Conservation (phyloP, 2,329 filamentous ascomycete genomes). For the Colletotrichum godetiae region DNA sequence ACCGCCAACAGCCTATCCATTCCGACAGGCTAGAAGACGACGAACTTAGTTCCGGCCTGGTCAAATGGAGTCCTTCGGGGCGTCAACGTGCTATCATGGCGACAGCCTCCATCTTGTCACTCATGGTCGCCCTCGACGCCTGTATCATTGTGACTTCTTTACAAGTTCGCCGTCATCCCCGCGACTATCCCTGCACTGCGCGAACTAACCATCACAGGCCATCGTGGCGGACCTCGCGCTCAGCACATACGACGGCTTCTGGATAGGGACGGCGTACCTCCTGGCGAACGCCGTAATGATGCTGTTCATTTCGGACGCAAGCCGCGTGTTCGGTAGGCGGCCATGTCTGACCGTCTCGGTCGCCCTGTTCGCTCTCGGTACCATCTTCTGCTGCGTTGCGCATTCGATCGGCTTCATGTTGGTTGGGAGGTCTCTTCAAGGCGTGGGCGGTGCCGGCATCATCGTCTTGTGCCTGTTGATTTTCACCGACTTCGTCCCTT, state of each 20-base stretch:
- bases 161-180: not conserved
- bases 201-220: constrained; percentile 23
- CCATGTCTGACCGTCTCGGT: constrained; percentile 45
- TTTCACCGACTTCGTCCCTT: constrained; percentile 53
- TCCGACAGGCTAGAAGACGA: not conserved
- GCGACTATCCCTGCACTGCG: not conserved
- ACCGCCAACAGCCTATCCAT: not conserved
- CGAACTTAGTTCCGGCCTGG: not conserved
- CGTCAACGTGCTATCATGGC: not conserved
- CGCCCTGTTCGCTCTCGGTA: constrained; percentile 55
- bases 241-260: constrained; percentile 40
- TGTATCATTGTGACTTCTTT: constrained; percentile 18
- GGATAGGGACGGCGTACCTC: constrained; percentile 42
- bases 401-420: constrained; percentile 47
- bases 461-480: constrained; percentile 52
- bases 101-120: constrained; percentile 8
- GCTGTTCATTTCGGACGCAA: constrained; percentile 44
- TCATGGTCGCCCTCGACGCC: constrained; percentile 16
- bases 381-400: constrained; percentile 50
- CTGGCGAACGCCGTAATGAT: constrained; percentile 40
- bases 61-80: not conserved
- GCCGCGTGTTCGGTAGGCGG: constrained; percentile 48
- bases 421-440: constrained; percentile 50
- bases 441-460: constrained; percentile 53
- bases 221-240: constrained; percentile 38